Conservation (phyloP, 148 eudicot species). For the Beta vulgaris region DNA sequence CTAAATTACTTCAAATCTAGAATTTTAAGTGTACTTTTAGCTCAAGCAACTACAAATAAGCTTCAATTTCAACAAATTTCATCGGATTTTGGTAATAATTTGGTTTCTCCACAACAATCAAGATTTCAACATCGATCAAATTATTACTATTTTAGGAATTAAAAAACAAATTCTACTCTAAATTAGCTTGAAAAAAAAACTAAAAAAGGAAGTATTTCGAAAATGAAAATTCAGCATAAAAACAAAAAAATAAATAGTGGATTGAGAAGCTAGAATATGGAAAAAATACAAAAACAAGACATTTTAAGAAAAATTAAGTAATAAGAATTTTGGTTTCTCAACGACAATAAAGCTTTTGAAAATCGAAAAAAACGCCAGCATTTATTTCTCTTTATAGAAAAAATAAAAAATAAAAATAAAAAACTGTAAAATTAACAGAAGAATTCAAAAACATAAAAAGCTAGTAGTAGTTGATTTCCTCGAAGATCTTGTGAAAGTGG, state of each 20-base stretch:
- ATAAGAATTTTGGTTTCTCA: background rate
- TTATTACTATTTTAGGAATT: background rate
- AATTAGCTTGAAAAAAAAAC: background rate
- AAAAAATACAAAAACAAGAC: background rate
- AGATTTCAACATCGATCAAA: background rate
- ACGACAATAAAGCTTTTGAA: background rate
- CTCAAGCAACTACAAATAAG: background rate
- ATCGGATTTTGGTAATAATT: too few relatives aligned
- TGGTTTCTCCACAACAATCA: background rate
- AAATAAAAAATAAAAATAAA: background rate
- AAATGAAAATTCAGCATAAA: background rate
- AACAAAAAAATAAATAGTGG: background rate
- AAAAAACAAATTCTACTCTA: background rate
- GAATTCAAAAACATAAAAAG: background rate
- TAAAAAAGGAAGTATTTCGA: too few relatives aligned
- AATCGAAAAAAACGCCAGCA: background rate
- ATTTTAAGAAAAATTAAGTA: background rate
- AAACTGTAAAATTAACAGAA: background rate
- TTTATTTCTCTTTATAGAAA: background rate
- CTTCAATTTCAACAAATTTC: background rate
- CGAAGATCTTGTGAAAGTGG: slow-evolving; percentile 3
- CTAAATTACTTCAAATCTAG: background rate
- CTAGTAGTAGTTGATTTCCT: background rate
- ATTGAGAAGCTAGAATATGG: background rate
- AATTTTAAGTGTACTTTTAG: background rate